Percentiles rank a stretch among this genome's conserved stretches.
Conservation (phyloP, 2,329 filamentous ascomycete genomes). For the Elsinoe batatas region DNA sequence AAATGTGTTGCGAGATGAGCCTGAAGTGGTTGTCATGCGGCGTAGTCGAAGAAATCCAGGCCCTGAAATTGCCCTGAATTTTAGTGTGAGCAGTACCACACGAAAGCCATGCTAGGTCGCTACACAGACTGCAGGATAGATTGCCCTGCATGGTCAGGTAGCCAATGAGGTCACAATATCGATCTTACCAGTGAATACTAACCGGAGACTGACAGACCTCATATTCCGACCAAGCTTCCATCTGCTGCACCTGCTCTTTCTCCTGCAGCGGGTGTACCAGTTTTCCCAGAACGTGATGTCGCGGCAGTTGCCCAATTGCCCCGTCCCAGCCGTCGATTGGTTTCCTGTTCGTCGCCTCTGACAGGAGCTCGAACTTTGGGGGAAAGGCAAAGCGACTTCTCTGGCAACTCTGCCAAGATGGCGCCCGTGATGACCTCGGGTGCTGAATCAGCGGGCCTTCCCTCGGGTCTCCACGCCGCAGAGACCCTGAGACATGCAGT, state of each 20-base stretch:
- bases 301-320: not conserved
- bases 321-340: not conserved
- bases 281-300: not conserved
- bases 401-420: not conserved
- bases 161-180: constrained; percentile 8
- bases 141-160: not conserved
- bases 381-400: not conserved
- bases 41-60: not conserved
- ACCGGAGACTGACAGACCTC: constrained; percentile 3
- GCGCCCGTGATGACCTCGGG: not conserved
- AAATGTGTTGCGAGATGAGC: not conserved
- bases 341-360: not conserved
- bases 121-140: constrained; percentile 1
- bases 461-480: not conserved
- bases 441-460: not conserved
- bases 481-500: constrained; percentile 8
- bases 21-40: not conserved
- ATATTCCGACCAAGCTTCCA: constrained; percentile 6
- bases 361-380: not conserved
- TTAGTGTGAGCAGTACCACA: not conserved
- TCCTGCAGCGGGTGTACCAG: not conserved
- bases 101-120: not conserved
- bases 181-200: constrained; percentile 7
- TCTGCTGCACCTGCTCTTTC: not conserved
- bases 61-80: constrained; percentile 5